phyloP scores from a whole-genome alignment of 179 eudicot genomes.

The Silene coronaria region DNA sequence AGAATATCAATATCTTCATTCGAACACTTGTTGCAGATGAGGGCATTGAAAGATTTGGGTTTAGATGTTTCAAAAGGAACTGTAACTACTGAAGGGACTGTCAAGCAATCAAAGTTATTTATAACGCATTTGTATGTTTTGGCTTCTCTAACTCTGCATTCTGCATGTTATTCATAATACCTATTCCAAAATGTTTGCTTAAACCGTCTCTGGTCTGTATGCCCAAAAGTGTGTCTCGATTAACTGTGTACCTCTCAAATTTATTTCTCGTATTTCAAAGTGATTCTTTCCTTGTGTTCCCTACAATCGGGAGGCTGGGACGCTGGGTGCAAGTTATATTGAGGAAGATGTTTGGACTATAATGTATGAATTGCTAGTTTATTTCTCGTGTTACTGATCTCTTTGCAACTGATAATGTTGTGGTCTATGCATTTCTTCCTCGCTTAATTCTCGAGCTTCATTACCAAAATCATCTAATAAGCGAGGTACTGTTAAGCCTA shows the following conservation, averaged over 20 bases:
- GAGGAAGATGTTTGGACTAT: too few species aligned
- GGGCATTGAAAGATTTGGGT: slow-evolving; percentile 80
- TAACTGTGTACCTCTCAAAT: background rate
- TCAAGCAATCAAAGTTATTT: slow-evolving; percentile 64
- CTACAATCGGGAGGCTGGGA: too few species aligned
- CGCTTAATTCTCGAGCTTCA: too few species aligned
- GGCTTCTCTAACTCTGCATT: background rate
- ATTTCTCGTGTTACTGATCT: too few species aligned
- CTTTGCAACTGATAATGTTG: too few species aligned
- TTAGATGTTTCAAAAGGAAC: slow-evolving; percentile 85
- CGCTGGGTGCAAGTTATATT: too few species aligned
- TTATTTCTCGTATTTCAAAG: too few species aligned
- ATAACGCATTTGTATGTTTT: slow-evolving; percentile 62
- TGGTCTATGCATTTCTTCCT: too few species aligned
- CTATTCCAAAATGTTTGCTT: background rate
- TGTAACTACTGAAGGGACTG: slow-evolving; percentile 75
- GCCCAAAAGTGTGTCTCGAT: background rate
- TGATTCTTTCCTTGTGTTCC: too few species aligned
- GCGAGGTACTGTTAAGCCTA: too few species aligned
- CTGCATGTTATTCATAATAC: background rate
- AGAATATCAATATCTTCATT: slow-evolving; percentile 12
- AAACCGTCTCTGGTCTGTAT: background rate
- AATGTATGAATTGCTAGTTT: too few species aligned
- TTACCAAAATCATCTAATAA: too few species aligned
- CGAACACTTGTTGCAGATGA: slow-evolving; percentile 60